Conservation (phyloP, 2,329 filamentous ascomycete species). For the Tetracladium maxilliforme region DNA sequence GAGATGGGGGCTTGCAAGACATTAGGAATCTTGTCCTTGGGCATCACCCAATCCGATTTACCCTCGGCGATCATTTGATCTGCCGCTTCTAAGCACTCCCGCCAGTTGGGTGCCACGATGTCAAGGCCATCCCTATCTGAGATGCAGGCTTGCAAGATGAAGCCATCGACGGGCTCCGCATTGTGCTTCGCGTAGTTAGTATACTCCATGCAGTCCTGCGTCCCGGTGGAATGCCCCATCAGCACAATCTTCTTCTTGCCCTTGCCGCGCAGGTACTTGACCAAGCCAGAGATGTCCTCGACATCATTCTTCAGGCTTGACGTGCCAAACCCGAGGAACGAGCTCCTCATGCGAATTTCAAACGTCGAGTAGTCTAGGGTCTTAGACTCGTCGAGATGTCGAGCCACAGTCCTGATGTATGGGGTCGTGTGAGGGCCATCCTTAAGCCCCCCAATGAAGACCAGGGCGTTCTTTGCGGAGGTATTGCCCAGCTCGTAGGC, state of each 20-base stretch:
- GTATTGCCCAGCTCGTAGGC: no score
- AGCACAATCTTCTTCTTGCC: slow-evolving; percentile 39
- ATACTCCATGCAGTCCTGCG: slow-evolving; percentile 55
- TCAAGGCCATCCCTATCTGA: no score
- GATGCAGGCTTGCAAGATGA: slow-evolving; percentile 51
- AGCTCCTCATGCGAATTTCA: slow-evolving; percentile 3
- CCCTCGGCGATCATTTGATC: slow-evolving; percentile 24
- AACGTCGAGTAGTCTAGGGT: slow-evolving; percentile 1
- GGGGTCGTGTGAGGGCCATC: slow-evolving; percentile 33
- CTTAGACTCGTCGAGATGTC: slow-evolving; percentile 8
- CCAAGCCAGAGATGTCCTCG: slow-evolving; percentile 28
- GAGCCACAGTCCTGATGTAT: slow-evolving; percentile 29
- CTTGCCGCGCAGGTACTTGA: slow-evolving; percentile 27
- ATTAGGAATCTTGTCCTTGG: slow-evolving; percentile 9
- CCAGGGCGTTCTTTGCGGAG: slow-evolving; percentile 24
- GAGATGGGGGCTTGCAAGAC: slow-evolving; percentile 28
- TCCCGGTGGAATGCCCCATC: slow-evolving; percentile 57
- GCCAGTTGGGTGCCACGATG: no score
- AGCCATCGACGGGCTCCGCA: slow-evolving; percentile 36
- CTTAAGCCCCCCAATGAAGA: slow-evolving; percentile 38
- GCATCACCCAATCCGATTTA: slow-evolving; percentile 26
- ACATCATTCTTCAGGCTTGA: slow-evolving; percentile 29
- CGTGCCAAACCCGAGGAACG: slow-evolving; percentile 22
- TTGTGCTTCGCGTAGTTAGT: slow-evolving; percentile 2
- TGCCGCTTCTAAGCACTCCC: no score